phyloP scores from a whole-genome alignment of 116 monocot genomes.

The Zostera marina region DNA sequence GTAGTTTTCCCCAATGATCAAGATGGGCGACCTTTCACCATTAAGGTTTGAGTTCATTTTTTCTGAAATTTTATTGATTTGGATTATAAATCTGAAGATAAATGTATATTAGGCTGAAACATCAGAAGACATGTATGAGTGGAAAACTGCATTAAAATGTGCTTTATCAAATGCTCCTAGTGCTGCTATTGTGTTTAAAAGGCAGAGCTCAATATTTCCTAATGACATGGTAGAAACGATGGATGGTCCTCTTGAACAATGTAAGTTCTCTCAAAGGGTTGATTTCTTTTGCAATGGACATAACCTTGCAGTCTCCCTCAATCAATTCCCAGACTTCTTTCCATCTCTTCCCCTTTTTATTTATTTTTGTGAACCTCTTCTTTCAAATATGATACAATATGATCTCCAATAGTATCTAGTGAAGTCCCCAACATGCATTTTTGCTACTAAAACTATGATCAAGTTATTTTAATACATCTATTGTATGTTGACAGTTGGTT shows the following conservation, averaged over 20 bases:
- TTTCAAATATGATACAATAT: too few relatives aligned
- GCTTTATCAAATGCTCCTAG: slow-evolving; percentile 69
- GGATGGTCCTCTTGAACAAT: slow-evolving; percentile 46
- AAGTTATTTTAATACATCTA: too few relatives aligned
- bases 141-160: slow-evolving; percentile 84
- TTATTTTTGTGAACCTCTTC: too few relatives aligned
- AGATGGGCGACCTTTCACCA: slow-evolving; percentile 72
- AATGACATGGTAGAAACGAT: slow-evolving; percentile 35
- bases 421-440: too few relatives aligned
- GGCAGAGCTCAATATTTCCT: slow-evolving; percentile 52
- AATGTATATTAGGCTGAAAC: slow-evolving; percentile 51
- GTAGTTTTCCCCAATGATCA: slow-evolving; percentile 74
- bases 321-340: too few relatives aligned
- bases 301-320: too few relatives aligned
- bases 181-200: slow-evolving; percentile 27
- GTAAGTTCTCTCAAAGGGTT: slow-evolving; percentile 27
- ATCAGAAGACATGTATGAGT: slow-evolving; percentile 67
- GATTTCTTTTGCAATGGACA: too few relatives aligned
- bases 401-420: too few relatives aligned
- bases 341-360: too few relatives aligned
- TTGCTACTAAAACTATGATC: too few relatives aligned
- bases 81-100: neutral
- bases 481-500: too few relatives aligned
- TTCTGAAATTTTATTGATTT: neutral
- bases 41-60: slow-evolving; percentile 41